Evolutionary conservation across 805 yeast genomes (phyloP).

Genomic region (Metschnikowia lunata): DNA sequence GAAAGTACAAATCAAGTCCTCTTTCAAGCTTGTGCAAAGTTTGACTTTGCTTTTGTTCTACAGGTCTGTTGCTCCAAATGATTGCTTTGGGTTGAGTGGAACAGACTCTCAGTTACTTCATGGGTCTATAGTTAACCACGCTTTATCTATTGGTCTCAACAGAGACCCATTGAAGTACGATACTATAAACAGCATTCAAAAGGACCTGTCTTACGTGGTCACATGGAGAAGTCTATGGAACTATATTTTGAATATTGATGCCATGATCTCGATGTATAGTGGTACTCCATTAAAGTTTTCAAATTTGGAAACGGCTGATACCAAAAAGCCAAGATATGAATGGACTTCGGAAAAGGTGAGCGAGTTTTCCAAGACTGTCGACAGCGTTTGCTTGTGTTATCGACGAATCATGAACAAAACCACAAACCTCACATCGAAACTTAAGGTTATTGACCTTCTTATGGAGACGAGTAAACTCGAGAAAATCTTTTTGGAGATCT

Average conservation of each 20-base stretch:
- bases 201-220: conserved; percentile 21
- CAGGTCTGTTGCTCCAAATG: conserved; percentile 37
- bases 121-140: conserved; percentile 35
- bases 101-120: conserved; percentile 36
- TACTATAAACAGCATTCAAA: conserved; percentile 28
- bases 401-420: conserved; percentile 26
- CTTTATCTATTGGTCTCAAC: conserved; percentile 37
- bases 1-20: conserved; percentile 25
- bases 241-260: conserved; percentile 28
- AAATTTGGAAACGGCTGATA: conserved; percentile 30
- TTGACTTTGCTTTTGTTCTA: conserved; percentile 32
- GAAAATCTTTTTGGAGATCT: conserved; percentile 29
- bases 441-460: conserved; percentile 33
- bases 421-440: conserved; percentile 25
- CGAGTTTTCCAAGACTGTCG: conserved; percentile 12
- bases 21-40: conserved; percentile 34
- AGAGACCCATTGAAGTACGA: conserved; percentile 34
- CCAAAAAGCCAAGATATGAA: conserved; percentile 22
- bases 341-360: conserved; percentile 8
- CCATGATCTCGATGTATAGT: conserved; percentile 28
- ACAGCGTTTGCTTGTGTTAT: conserved; percentile 24
- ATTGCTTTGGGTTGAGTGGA: conserved; percentile 39
- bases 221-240: conserved; percentile 39
- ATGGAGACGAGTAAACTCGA: conserved; percentile 35
- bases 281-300: conserved; percentile 29